A percentile compares a stretch with the other conserved stretches of the same genome.
phyloP scores from a whole-genome alignment of 2,329 filamentous ascomycete species.

The Hypoxylon sp. region DNA sequence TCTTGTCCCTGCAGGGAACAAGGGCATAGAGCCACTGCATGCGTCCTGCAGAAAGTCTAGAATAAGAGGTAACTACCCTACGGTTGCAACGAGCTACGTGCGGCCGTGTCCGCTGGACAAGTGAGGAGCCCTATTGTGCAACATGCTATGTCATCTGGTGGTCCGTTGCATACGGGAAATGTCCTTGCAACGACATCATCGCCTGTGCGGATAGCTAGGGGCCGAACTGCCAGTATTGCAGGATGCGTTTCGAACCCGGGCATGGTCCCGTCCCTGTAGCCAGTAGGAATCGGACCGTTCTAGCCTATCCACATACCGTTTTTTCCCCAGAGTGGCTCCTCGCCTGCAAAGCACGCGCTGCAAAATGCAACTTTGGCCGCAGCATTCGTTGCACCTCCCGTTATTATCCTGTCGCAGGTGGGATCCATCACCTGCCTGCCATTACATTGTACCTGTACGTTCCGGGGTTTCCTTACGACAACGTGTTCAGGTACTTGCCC shows the following conservation, averaged over 20 bases:
- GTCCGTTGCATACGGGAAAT: constrained; percentile 18
- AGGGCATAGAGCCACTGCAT: constrained; percentile 33
- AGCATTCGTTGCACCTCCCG: constrained; percentile 32
- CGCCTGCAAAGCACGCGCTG: constrained; percentile 42
- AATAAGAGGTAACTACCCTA: constrained; percentile 32
- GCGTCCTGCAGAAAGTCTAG: constrained; percentile 37
- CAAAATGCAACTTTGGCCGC: constrained; percentile 38
- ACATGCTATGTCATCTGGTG: constrained; percentile 31
- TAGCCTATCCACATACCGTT: constrained; percentile 41
- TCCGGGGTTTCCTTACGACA: constrained; percentile 32
- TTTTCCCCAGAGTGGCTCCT: constrained; percentile 41
- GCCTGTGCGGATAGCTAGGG: constrained; percentile 24
- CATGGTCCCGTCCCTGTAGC: constrained; percentile 30
- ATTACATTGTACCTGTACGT: constrained; percentile 26
- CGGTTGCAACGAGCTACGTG: constrained; percentile 27
- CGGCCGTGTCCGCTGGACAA: constrained; percentile 13
- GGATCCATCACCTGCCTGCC: constrained; percentile 46
- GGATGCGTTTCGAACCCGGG: constrained; percentile 31
- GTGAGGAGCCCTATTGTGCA: constrained; percentile 23
- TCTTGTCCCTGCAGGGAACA: constrained; percentile 37
- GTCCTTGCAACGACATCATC: constrained; percentile 35
- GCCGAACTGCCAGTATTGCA: constrained; percentile 39
- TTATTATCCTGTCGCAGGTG: constrained; percentile 43
- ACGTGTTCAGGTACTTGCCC: constrained; percentile 27
- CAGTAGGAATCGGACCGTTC: constrained; percentile 44